phyloP scores from a whole-genome alignment of 192 early-diverging fungal species.

The Coemansia sp. region DNA sequence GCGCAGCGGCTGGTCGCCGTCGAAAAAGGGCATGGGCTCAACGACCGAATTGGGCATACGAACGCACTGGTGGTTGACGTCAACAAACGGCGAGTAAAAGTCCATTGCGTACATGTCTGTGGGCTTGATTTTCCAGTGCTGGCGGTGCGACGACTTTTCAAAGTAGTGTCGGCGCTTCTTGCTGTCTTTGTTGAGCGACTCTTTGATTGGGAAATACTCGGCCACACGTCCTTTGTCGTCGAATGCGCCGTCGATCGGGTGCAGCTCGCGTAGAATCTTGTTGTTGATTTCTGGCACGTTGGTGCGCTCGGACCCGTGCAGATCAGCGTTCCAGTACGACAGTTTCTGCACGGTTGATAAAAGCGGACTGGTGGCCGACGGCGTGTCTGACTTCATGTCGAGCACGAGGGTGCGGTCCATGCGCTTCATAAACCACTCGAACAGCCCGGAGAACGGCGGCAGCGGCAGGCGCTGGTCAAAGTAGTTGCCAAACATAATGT shows the following conservation, averaged over 20 bases:
- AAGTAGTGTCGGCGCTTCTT: conserved; percentile 53
- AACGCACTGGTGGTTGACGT: conserved; percentile 57
- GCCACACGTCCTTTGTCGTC: conserved; percentile 44
- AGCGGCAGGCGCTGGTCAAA: conserved; percentile 53
- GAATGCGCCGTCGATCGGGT: conserved; percentile 50
- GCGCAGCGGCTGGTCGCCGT: conserved; percentile 51
- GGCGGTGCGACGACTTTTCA: conserved; percentile 50
- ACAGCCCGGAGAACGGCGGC: conserved; percentile 53
- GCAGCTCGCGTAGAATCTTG: conserved; percentile 50
- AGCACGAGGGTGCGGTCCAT: conserved; percentile 55
- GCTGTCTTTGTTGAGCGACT: conserved; percentile 49
- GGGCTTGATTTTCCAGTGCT: conserved; percentile 43
- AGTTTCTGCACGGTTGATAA: conserved; percentile 53
- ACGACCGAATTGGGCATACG: conserved; percentile 55
- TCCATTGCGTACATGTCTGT: conserved; percentile 50
- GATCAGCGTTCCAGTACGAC: conserved; percentile 50
- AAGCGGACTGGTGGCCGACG: conserved; percentile 50
- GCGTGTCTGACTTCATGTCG: conserved; percentile 54
- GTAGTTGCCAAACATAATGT: conserved; percentile 57
- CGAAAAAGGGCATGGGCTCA: conserved; percentile 55
- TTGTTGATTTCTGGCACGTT: conserved; percentile 51
- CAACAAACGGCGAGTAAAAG: conserved; percentile 56
- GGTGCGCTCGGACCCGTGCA: conserved; percentile 36
- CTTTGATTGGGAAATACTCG: conserved; percentile 52
- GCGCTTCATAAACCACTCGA: conserved; percentile 57